Evolutionary conservation across 441 rosid species (phyloP), one percentile per base, ranked within the genome.

Genomic region (Eutrema salsugineum): DNA sequence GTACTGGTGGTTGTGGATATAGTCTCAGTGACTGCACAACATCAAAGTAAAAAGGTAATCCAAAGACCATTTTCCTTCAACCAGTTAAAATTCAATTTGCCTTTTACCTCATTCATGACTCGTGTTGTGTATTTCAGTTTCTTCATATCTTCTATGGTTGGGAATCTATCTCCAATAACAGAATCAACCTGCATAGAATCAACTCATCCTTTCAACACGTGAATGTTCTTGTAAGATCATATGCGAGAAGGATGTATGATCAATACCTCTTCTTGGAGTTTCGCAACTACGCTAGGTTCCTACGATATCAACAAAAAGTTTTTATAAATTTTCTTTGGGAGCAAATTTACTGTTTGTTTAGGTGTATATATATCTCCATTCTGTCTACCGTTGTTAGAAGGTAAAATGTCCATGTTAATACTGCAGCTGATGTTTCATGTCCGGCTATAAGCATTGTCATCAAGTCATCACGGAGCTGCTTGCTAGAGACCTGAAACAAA

Each of bases 381-480:
- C 49, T n/a, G n/a, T 51, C 12, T 82, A 91, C 99, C 94, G 80
- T 79, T 59, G 98, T 83, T 54, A 95, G 75, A 43, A 95, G 96
- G 80, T 91, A 91, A 80, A 95, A 95, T n/a, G 98, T 95, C 99
- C 99, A 95, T 28, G 99, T 95, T 68, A 92, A 77, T 59, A 95
- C 96, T 5, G 99, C 99, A 50, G 98, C 99, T 11, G 98, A 86
- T 30, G 99, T 95, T 84, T 95, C 99, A 70, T 95, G 99, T 55
- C 99, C 99, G 19, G 99, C 99, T 74, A 95, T 95, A 77, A 95
- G 99, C 97, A 95, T 71, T 42, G 99, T 95, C 99, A 95, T 95
- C 83, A 95, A 82, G 78, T 95, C 99, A 82, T 95, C 99, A 46
- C 97, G 92, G 35, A 95, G 99, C 81, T 95, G 99, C 83, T 92